Percentiles rank a stretch among this genome's conserved stretches.
These are phyloP conservation scores for Dipteronia sinensis DNA, from an alignment of 345 rosid species.

Conservation along the genomic window DNA sequence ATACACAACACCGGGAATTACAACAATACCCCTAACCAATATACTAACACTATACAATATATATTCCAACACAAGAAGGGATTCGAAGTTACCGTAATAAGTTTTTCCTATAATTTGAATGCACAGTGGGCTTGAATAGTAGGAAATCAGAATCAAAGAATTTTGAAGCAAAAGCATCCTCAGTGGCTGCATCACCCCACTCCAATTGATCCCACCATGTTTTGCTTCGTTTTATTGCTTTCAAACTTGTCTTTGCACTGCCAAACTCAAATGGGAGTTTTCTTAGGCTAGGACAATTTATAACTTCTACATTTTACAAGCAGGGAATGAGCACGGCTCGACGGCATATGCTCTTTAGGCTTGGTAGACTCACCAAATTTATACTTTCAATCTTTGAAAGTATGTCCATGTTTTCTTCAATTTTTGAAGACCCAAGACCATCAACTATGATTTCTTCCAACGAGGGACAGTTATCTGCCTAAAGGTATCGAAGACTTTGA, in stretches of 20 bases:
- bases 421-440: not conserved
- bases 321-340: not conserved
- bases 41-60: too few species aligned
- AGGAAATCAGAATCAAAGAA: not conserved
- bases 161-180: not conserved
- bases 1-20: too few species aligned
- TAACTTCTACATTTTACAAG: not conserved
- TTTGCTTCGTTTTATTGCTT: not conserved
- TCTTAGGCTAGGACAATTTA: not conserved
- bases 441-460: not conserved
- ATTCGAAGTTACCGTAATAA: not conserved
- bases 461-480: not conserved
- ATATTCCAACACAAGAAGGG: too few species aligned
- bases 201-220: slow-evolving; percentile 8
- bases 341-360: not conserved
- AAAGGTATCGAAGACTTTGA: not conserved
- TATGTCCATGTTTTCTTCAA: not conserved
- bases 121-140: not conserved
- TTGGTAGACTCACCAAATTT: not conserved
- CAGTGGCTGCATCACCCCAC: not conserved
- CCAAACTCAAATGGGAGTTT: slow-evolving; percentile 3
- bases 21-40: too few species aligned
- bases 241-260: not conserved
- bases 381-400: not conserved
- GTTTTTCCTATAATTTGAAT: not conserved